Evolutionary conservation across 2,329 filamentous ascomycete species (phyloP), one percentile per base, ranked within the genome.

Genomic region (Aaosphaeria pasadenensis): DNA sequence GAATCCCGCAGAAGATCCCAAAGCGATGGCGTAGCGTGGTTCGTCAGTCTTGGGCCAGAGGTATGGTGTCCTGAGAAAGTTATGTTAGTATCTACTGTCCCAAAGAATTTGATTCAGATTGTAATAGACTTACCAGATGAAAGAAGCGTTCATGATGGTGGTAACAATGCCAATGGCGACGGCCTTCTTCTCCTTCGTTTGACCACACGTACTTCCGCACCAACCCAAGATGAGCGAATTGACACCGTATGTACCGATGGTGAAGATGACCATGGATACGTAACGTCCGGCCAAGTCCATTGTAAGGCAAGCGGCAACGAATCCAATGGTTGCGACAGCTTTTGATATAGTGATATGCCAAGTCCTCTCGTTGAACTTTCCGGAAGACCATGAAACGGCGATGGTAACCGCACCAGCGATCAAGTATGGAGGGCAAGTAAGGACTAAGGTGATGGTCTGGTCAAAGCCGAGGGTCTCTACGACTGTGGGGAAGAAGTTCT

Each of bases 381-480:
- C 69, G 11, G 68, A 70, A 9, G 61, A 64, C 57, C 60, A 70
- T 1, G 62, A 68, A 24, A 64, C 66, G 5, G 54, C 52, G 11
- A 72, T 67, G 9, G 62, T 66, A 28, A 71, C 41, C 2, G 46
- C 56, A 11, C 59, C 59, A 5, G 59, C 59, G 28, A 62, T 59
- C 35, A 60, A 53, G 44, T 62, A 60, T 4, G 59, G 57, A 4
- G 59, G 59, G 56, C 59, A 63, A 0, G 77, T 80, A 52, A 82
- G 70, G 7, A 78, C 69, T 0, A 81, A 69, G 0, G 78, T 80
- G 45, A 78, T 67, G 2, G 75, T 79, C 1, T 65, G 69, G 47
- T 64, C 67, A 62, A 79, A 80, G 0, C 76, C 75, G 1, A 81
- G 70, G 1, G 77, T 78, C 54, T 76, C 60, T 47, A 80, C 75